Percentiles rank a stretch among this genome's conserved stretches.
Evolutionary conservation across 2,329 filamentous ascomycete species (phyloP).

Genomic region (Fusarium incarnatum): DNA sequence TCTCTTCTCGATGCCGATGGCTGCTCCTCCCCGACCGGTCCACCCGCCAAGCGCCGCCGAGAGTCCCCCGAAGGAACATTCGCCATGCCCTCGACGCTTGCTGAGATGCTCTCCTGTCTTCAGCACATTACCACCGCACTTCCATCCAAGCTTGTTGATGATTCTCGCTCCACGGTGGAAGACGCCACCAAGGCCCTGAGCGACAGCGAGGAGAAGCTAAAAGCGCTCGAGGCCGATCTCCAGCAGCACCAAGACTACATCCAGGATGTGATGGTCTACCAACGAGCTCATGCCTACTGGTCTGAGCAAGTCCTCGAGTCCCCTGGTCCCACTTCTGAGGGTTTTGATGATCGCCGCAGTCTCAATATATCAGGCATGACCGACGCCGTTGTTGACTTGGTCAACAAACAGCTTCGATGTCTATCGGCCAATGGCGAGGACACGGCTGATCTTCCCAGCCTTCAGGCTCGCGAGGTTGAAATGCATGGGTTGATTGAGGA

Average conservation of each 20-base stretch:
- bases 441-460: not conserved
- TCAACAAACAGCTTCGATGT: not conserved
- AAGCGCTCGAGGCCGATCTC: not conserved
- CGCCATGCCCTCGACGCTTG: accelerated
- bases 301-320: not conserved
- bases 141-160: not conserved
- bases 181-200: not conserved
- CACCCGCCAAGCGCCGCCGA: not conserved
- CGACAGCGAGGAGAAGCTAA: not conserved
- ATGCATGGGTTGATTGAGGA: not conserved
- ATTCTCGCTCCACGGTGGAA: not conserved
- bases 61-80: accelerated
- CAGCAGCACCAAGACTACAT: not conserved
- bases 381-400: not conserved
- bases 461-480: not conserved
- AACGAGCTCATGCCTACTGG: not conserved
- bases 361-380: not conserved
- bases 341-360: not conserved
- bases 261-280: not conserved
- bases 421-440: not conserved
- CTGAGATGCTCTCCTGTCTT: not conserved
- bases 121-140: accelerated
- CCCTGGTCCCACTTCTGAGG: not conserved
- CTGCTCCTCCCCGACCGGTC: not conserved
- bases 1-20: not conserved